phyloP scores from a whole-genome alignment of 2,329 filamentous ascomycete species.

The Penicillium vulpinum region DNA sequence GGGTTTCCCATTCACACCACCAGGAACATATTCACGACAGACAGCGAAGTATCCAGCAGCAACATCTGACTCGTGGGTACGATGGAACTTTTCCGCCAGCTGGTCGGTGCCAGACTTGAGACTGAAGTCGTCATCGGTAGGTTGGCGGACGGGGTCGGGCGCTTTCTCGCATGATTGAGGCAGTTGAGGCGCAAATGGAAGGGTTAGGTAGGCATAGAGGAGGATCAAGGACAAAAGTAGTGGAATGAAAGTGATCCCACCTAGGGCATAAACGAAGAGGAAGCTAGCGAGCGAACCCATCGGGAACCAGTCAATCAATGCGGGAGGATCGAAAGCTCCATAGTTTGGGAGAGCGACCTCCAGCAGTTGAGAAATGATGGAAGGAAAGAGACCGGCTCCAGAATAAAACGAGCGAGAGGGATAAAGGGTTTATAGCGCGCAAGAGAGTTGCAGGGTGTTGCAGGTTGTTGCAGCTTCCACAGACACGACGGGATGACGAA shows the following conservation, averaged over 20 bases:
- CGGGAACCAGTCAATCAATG: constrained; percentile 36
- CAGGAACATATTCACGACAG: constrained; percentile 86
- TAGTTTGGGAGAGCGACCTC: constrained; percentile 21
- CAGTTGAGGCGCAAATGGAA: constrained; percentile 51
- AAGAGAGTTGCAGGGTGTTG: constrained; percentile 12
- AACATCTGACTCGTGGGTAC: constrained; percentile 69
- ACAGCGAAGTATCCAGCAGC: constrained; percentile 95
- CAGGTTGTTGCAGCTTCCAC: constrained; percentile 20
- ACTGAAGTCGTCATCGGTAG: constrained; percentile 64
- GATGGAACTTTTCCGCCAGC: constrained; percentile 62
- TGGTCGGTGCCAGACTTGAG: constrained; percentile 63
- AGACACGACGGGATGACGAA: constrained; percentile 17
- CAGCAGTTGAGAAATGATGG: background rate
- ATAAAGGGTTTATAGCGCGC: constrained; percentile 3
- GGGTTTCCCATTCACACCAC: constrained; percentile 88
- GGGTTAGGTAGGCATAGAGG: constrained; percentile 66
- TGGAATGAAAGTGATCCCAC: constrained; percentile 85
- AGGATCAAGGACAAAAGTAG: constrained; percentile 64
- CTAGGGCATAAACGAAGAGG: constrained; percentile 75
- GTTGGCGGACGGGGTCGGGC: constrained; percentile 45
- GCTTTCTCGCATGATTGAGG: constrained; percentile 40
- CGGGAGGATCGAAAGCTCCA: constrained; percentile 35
- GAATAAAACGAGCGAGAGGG: constrained; percentile 7
- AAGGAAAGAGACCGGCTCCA: constrained; percentile 21
- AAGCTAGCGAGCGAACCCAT: constrained; percentile 55